Base-by-base conservation (phyloP, 2,329 filamentous ascomycete genomes). In the Elsinoe ampelina region DNA sequence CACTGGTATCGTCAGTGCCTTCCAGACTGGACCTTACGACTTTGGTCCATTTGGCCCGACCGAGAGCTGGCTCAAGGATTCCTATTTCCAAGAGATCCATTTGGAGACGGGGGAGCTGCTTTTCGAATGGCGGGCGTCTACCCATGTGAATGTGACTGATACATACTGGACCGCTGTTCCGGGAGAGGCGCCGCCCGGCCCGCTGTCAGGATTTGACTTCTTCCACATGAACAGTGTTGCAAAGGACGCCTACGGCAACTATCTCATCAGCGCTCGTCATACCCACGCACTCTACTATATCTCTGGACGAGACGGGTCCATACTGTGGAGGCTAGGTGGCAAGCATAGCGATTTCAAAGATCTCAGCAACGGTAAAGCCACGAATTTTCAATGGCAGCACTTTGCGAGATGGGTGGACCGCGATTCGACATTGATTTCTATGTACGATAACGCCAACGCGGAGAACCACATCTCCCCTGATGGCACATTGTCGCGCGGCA, bases 391-490 rank as follows among this genome's bases (percentile, higher is more conserved):
- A n/a, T 69, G 65, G 65, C 67, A 69, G 35, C 67, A 69, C 55
- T 63, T 67, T 57, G 65, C 45, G 10, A 12, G 54, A 7, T 59
- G 58, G 58, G 54, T 70, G n/a, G 61, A 65, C 10, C 66, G 70
- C 41, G 64, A 70, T 19, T 26, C 58, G 15, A 64, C 71, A 1
- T 72, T 75, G 30, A 74, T 81, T 52, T 76, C 75, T 1, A 64
- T 81, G 13, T 81, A 77, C 58, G 76, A 80, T 59, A 81, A 81
- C 63, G 71, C 74, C 2, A 75, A 73, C 0, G 71, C 78, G 56
- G 75, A 75, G 6, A 12, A 26, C 17, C 8, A 26, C 15, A 19
- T 11, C 32, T 30, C 15, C 8, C 22, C 19, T 39, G 22, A 51
- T 3, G 20, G 35, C 20, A 11, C 32, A 10, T 22, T 35, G 12